Percentiles rank a stretch among this genome's conserved stretches.
phyloP scores from a whole-genome alignment of 495 filamentous ascomycete species.

The Penicillium bovifimosum region DNA sequence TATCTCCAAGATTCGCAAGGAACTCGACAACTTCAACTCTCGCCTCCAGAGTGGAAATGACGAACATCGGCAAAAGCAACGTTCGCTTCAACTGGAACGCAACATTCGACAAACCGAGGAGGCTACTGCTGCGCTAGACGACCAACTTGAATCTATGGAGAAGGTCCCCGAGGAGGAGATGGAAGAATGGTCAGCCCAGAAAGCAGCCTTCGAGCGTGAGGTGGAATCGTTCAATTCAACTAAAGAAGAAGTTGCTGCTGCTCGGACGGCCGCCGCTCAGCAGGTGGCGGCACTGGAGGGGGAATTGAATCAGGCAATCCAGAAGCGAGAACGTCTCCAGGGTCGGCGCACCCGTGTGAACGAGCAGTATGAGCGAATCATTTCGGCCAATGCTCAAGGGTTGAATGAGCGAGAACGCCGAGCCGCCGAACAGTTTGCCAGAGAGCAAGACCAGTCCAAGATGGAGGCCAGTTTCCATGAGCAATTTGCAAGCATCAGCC shows the following conservation, averaged over 20 bases:
- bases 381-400: constrained; percentile 68
- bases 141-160: constrained; percentile 61
- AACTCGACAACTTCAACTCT: constrained; percentile 72
- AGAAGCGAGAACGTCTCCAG: constrained; percentile 73
- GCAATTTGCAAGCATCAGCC: constrained; percentile 40
- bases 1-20: constrained; percentile 65
- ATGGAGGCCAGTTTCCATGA: constrained; percentile 47
- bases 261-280: constrained; percentile 58
- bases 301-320: constrained; percentile 60
- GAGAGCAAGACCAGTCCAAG: constrained; percentile 58
- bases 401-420: constrained; percentile 70
- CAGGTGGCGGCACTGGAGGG: constrained; percentile 58
- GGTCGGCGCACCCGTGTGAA: constrained; percentile 69
- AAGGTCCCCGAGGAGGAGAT: constrained; percentile 63
- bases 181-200: constrained; percentile 54
- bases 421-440: constrained; percentile 59
- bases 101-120: constrained; percentile 82
- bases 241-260: constrained; percentile 53
- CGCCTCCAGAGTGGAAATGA: constrained; percentile 64
- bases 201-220: constrained; percentile 57
- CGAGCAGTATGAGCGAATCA: constrained; percentile 71
- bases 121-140: constrained; percentile 53
- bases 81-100: constrained; percentile 68
- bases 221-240: constrained; percentile 55
- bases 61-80: constrained; percentile 78